Evolutionary conservation across 495 filamentous ascomycete species (phyloP).

Genomic region (Lentithecium fluviatile): DNA sequence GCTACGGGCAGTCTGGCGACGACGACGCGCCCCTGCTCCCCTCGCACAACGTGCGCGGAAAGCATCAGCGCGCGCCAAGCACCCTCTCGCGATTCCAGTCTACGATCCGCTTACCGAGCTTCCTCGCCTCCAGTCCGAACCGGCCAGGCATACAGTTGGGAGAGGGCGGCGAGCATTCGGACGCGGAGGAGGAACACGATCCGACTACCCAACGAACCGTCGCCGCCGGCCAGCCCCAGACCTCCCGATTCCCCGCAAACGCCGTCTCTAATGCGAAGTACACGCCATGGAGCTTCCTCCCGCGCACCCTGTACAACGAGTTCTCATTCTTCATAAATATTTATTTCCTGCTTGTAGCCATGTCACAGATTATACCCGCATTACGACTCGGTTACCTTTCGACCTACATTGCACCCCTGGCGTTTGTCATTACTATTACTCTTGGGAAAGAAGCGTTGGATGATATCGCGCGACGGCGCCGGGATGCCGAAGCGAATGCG

Average conservation of each 20-base stretch:
- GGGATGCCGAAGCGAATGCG: conserved; percentile 92
- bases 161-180: conserved; percentile 29
- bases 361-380: conserved; percentile 87
- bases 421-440: conserved; percentile 86
- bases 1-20: conserved; percentile 34
- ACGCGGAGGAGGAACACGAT: conserved; percentile 39
- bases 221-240: conserved; percentile 44
- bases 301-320: conserved; percentile 92
- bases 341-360: conserved; percentile 92
- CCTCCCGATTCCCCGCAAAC: conserved; percentile 71
- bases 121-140: conserved; percentile 22
- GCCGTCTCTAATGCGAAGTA: conserved; percentile 96
- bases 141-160: conserved; percentile 11
- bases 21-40: conserved; percentile 41
- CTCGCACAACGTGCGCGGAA: conserved; percentile 6
- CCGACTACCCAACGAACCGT: conserved; percentile 40
- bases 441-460: conserved; percentile 95
- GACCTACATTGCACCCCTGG: conserved; percentile 90
- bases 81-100: conserved; percentile 29
- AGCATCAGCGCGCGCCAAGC: conserved; percentile 20
- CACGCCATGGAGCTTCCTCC: conserved; percentile 92
- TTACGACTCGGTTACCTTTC: conserved; percentile 91
- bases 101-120: conserved; percentile 34
- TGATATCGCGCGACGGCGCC: conserved; percentile 78
- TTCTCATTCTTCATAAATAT: conserved; percentile 99